These are phyloP conservation scores for Leccinum imitatum DNA, from an alignment of 768 basidiomycete genomes.

Conservation along the genomic window DNA sequence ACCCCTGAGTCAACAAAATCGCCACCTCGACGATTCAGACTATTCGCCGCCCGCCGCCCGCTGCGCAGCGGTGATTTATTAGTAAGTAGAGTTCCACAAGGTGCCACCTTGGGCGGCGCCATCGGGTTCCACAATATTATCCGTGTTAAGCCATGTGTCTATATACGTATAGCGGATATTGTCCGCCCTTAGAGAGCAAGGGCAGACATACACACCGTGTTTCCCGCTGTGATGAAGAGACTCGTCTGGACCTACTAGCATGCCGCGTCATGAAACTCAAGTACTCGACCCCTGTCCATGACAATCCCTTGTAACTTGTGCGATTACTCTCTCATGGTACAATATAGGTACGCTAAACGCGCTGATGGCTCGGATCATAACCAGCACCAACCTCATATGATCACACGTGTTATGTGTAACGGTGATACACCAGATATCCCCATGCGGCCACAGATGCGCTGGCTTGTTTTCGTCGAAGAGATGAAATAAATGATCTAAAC, in stretches of 20 bases:
- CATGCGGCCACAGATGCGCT: background rate
- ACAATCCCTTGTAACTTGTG: background rate
- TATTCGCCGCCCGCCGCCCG: background rate
- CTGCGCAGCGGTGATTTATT: background rate
- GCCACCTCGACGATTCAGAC: background rate
- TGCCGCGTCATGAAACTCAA: background rate
- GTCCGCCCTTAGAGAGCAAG: slow-evolving; percentile 53
- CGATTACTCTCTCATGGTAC: background rate
- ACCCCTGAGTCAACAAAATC: background rate
- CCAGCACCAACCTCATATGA: background rate
- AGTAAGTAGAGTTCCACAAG: background rate
- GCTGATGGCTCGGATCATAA: background rate
- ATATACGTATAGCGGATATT: slow-evolving; percentile 28
- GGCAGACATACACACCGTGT: background rate
- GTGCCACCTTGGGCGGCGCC: background rate
- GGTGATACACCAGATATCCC: background rate
- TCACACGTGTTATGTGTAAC: background rate
- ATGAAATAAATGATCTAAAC: slow-evolving; percentile 19
- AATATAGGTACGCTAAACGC: background rate
- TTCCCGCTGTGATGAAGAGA: background rate
- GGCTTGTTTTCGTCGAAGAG: slow-evolving; percentile 1
- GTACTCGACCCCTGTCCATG: background rate
- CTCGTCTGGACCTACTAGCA: background rate
- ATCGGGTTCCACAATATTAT: slow-evolving; percentile 44
- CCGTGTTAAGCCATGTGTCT: slow-evolving; percentile 38